Base-by-base conservation (phyloP, 352 stramenopile species). In the Phytophthora ohioensis region DNA sequence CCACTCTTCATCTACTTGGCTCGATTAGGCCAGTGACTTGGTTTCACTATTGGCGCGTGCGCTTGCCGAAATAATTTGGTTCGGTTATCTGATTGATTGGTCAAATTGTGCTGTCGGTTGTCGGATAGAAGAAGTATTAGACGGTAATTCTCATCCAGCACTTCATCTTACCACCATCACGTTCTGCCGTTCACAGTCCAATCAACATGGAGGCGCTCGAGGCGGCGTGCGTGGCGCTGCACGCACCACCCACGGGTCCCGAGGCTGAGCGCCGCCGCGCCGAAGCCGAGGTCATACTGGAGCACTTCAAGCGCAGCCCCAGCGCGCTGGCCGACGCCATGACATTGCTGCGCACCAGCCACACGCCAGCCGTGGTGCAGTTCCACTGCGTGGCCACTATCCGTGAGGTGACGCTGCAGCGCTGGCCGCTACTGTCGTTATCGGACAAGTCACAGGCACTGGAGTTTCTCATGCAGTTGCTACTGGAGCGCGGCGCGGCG, bases 251-350 rank as follows among this genome's bases (percentile, higher is more conserved):
- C 1, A 84, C 70, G 12, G 77, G 80, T 31, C 72, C 80, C 3
- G 69, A 88, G 32, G 80, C 77, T 13, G 65, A 90, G 57, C 78
- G 59, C 21, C 82, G 84, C 56, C 86, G 88, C 42, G 70, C 78
- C 1, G 82, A 92, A 64, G 88, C 88, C 1, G 86, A 93, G 52
- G 51, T 62, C 35, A 75, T 94, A 49, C 71, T 95, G 48, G 75
- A 90, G 42, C 84, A 92, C 61, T 95, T 95, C 71, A 95, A 95
- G 75, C 80, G 84, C 56, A 93, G 85, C n/a, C 85, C 86, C 2
- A 72, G 76, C 30, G 87, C 87, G 46, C 77, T 92, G 2, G 13
- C 53, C 2, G 87, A 96, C 54, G 71, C 88, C 32, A 88, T 91
- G 73, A 60, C 61, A 36, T 66, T 91, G 39, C 73, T 96, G 41